Base-by-base conservation (phyloP, 176 grass and related monocot species). In the Ananas comosus region DNA sequence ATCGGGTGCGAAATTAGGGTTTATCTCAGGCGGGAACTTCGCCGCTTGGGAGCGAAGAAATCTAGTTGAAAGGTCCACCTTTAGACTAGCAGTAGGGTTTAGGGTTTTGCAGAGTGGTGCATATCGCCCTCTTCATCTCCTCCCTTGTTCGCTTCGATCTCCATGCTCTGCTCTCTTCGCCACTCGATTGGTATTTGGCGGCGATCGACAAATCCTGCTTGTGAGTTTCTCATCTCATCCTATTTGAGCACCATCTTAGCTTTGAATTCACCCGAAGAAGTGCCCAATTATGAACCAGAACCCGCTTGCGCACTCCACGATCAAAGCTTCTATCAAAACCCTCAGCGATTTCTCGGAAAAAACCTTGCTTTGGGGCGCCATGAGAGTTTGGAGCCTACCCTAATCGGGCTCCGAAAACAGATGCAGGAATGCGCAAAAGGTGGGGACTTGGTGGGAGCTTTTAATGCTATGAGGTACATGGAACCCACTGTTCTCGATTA, bases 361-460 rank as follows among this genome's bases (percentile, higher is more conserved):
- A 42, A 1, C 58, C 23, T 17, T 23, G 23, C 58, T 63, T 22
- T 23, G 18, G 23, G 19, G 58, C 1, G 16, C 58, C 13, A 17
- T 23, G 19, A 24, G 58, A 9, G 17, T 23, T 63, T 10, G 29
- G 65, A 67, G 4, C 48, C 42, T 7, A 10, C 42, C 65, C 42
- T 33, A 18, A n/a, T 48, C 29, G 3, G 42, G 27, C 33, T 67
- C 17, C 65, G 65, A 48, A 33, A 33, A 67, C n/a, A 47, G 65
- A 67, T 67, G 65, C 65, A 67, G 16, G 65, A 67, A 11, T 48
- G 29, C 42, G 65, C 65, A 3, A 67, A 49, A 49, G 65, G 16
- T 18, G 33, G 65, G 14, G 19, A 67, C 16, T 67, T 67, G 65
- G 65, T 49, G 65, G 65, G 48, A 67, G 65, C 65, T 49, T 67